Evolutionary conservation across 148 eudicot species (phyloP), one percentile per base, ranked within the genome.

Genomic region (Rhododendron griersonianum): DNA sequence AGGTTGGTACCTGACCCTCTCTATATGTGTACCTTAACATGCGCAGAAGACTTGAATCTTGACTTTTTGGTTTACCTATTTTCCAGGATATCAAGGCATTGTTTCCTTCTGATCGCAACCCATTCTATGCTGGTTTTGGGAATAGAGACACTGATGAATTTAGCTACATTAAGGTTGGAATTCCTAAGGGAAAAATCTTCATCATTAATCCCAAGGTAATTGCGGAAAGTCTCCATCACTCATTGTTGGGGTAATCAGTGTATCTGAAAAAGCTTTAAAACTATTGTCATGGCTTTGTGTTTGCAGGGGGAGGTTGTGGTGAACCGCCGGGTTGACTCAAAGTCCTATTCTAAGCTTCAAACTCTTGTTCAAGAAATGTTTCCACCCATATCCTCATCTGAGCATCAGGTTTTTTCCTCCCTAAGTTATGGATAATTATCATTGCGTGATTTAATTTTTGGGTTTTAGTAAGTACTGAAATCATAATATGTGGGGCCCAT

Each of bases 61-160:
- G 76, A 78, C 23, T 73, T 7, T 67, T 85, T 57, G 21, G 16
- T 71, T 83, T 88, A 51, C 1, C 74, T 67, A 79, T 83, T 85
- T 81, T 86, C 53, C 92, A 96, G 99, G 98, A 93, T 87, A 94
- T 96, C 81, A 96, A 89, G 91, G 98, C 94, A 50, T 88, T 93
- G 71, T 96, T 95, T 89, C 98, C 98, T 87, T 48, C 92, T 50
- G 98, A 95, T 91, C 87, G 89, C 78, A 90, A 86, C 80, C 99
- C 99, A 74, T 96, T 96, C 83, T 96, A 96, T 85, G 98, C 99
- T 86, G 99, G 99, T 84, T 96, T 96, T 85, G 99, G 99, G 87
- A 96, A 96, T 88, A 91, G 99, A 92, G 96, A 94, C 91, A 96
- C 99, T 7, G 98, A 96, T 88, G 98, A 95, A 88, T 59, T 96